Evolutionary conservation across 1,284 basidiomycete genomes (phyloP).

Genomic region (Tilletia walkeri): DNA sequence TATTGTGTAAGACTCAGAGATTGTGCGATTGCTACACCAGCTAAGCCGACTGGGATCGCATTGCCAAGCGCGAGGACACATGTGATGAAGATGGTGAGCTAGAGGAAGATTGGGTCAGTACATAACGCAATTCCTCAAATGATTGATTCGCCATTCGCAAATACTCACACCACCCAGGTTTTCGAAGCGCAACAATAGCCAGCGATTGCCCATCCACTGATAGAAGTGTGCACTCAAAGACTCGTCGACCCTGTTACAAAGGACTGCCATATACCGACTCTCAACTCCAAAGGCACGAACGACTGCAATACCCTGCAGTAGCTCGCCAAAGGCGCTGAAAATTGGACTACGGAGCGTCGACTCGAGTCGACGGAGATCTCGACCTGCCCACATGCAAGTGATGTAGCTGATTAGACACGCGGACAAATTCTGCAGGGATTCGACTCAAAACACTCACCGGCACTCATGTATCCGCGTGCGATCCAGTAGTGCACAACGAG

Average conservation of each 20-base stretch:
- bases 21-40: slow-evolving; percentile 37
- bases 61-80: slow-evolving; percentile 9
- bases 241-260: slow-evolving; percentile 56
- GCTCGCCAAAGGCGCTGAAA: slow-evolving; percentile 54
- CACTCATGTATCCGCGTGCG: slow-evolving; percentile 1
- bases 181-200: slow-evolving; percentile 12
- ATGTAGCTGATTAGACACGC: too few relatives aligned
- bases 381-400: slow-evolving; percentile 58
- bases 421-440: too few relatives aligned
- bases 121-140: not conserved
- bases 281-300: slow-evolving; percentile 61
- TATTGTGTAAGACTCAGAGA: slow-evolving; percentile 52
- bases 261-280: slow-evolving; percentile 55
- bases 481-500: not conserved
- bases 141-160: not conserved
- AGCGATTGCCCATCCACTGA: slow-evolving; percentile 17
- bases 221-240: slow-evolving; percentile 43
- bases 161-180: slow-evolving; percentile 11
- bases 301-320: slow-evolving; percentile 58
- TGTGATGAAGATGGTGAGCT: slow-evolving; percentile 1
- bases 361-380: slow-evolving; percentile 57
- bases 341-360: slow-evolving; percentile 55
- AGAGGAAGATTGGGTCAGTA: not conserved
- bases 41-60: slow-evolving; percentile 32
- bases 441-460: not conserved